Conservation (phyloP, 2,329 filamentous ascomycete species). For the Fusarium sacchari region DNA sequence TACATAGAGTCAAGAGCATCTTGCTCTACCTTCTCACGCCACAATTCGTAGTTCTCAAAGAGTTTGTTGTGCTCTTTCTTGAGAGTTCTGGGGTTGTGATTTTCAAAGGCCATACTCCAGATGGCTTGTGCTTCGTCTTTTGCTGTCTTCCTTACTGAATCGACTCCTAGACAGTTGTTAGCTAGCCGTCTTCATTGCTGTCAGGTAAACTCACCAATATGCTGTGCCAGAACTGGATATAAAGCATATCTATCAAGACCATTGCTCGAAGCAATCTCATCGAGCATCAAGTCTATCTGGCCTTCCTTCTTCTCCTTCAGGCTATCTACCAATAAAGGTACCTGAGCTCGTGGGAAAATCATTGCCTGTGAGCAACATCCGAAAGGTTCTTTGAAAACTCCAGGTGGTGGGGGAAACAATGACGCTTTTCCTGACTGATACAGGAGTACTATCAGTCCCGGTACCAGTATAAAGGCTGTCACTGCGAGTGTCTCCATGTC, state of each 20-base stretch:
- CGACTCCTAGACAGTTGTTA: background rate
- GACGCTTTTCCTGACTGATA: conserved; percentile 26
- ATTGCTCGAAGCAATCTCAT: background rate
- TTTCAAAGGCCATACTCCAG: conserved; percentile 25
- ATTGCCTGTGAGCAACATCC: conserved; percentile 25
- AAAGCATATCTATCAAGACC: conserved; percentile 11
- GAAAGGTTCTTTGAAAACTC: conserved; percentile 19
- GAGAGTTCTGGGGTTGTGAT: background rate
- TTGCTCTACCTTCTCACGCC: background rate
- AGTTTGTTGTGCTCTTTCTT: background rate
- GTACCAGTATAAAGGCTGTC: conserved; percentile 1
- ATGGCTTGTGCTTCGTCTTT: conserved; percentile 18
- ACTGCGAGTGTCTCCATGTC: background rate
- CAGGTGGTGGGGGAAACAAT: background rate
- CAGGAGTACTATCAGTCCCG: conserved; percentile 7
- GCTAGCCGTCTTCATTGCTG: accelerated
- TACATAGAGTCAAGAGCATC: background rate
- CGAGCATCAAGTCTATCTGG: conserved; percentile 19
- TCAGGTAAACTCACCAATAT: background rate
- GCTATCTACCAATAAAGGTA: background rate
- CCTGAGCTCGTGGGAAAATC: conserved; percentile 1
- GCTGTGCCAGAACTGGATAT: conserved; percentile 19
- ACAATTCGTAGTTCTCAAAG: background rate
- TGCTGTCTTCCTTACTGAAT: conserved; percentile 9
- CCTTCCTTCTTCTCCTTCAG: background rate